These are phyloP conservation scores for Tetragonia tetragonoides DNA, from an alignment of 148 eudicot species.

Conservation along the genomic window DNA sequence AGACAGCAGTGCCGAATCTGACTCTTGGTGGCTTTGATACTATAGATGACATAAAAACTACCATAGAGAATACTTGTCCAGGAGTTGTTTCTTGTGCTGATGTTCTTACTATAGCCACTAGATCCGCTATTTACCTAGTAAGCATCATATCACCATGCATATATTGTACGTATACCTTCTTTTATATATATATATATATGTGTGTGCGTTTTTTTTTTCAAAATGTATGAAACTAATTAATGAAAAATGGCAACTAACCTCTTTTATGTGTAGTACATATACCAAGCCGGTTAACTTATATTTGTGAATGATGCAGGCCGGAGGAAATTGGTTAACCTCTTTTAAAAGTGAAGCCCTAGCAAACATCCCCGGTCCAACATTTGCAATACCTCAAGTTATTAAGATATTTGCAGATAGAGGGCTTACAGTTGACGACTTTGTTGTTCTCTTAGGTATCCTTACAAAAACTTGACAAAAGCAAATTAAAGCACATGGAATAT, in stretches of 20 bases:
- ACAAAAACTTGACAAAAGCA: background rate
- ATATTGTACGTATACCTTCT: no score
- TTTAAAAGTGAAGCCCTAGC: constrained; percentile 14
- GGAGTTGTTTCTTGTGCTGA: constrained; percentile 31
- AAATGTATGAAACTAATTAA: no score
- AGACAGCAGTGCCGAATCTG: constrained; percentile 29
- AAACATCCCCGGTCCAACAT: constrained; percentile 17
- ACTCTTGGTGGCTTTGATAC: constrained; percentile 36
- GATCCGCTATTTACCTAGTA: constrained; percentile 36
- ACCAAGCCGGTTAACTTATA: no score
- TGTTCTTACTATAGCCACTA: constrained; percentile 24
- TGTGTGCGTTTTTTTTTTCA: no score
- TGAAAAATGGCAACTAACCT: no score
- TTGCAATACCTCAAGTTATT: constrained; percentile 1
- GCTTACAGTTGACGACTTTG: background rate
- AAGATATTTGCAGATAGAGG: constrained; percentile 16
- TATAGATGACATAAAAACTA: constrained; percentile 36
- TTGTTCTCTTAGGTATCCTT: constrained; percentile 13
- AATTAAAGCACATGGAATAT: no score
- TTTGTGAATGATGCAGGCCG: constrained; percentile 25
- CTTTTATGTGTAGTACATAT: no score
- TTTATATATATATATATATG: no score
- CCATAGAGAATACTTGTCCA: constrained; percentile 26
- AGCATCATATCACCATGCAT: no score
- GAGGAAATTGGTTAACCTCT: constrained; percentile 35